These are phyloP conservation scores for Nakazawaea siamensis DNA, from an alignment of 805 yeast genomes.

Conservation along the genomic window DNA sequence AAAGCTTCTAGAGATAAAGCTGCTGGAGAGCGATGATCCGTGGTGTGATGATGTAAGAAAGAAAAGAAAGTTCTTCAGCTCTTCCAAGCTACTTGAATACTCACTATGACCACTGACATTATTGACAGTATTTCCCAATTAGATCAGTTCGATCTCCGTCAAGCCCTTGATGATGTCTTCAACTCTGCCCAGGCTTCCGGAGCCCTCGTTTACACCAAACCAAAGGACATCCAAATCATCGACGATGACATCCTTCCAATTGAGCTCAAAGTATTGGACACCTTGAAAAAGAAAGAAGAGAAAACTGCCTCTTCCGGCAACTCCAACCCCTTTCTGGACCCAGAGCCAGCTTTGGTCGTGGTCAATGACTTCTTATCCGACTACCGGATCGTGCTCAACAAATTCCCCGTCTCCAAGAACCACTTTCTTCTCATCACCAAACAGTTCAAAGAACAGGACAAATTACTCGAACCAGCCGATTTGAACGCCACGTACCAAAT, in stretches of 20 bases:
- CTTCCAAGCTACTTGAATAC: too few species aligned
- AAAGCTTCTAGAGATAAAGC: too few species aligned
- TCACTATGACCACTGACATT: too few species aligned
- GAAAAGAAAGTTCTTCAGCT: too few species aligned
- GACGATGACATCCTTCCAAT: conserved; percentile 1
- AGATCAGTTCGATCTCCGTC: background rate
- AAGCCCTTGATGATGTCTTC: too few species aligned
- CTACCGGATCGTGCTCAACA: conserved; percentile 68
- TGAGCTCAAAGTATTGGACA: conserved; percentile 19
- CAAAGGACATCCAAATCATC: conserved; percentile 6
- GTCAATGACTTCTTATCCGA: conserved; percentile 40
- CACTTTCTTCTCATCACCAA: conserved; percentile 79
- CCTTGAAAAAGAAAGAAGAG: conserved; percentile 21
- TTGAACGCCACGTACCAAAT: conserved; percentile 50
- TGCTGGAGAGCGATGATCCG: too few species aligned
- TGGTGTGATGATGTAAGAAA: too few species aligned
- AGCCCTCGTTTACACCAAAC: conserved; percentile 2
- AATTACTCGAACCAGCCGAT: conserved; percentile 68
- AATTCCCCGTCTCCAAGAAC: conserved; percentile 74
- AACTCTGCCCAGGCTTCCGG: too few species aligned
- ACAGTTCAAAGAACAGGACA: conserved; percentile 59
- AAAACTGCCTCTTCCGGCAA: conserved; percentile 26
- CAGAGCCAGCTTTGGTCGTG: conserved; percentile 70
- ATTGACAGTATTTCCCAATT: too few species aligned
- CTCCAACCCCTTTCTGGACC: conserved; percentile 69